A percentile compares a stretch with the other conserved stretches of the same genome.
Conservation (phyloP, 2,329 filamentous ascomycete genomes). For the Aspergillus neotritici region DNA sequence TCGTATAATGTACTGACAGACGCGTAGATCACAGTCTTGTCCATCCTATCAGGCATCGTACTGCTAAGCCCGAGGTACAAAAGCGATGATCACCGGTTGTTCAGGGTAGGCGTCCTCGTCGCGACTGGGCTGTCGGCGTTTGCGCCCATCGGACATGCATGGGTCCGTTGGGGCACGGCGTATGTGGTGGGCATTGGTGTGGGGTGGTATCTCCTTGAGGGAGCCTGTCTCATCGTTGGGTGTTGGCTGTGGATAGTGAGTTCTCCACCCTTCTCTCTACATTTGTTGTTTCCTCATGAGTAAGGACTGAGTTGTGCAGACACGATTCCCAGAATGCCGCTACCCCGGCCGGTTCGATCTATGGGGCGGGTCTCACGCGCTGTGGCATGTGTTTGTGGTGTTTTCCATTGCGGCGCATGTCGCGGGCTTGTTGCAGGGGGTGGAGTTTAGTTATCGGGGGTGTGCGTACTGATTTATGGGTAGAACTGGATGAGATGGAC, state of each 20-base stretch:
- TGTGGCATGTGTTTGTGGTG: conserved; percentile 36
- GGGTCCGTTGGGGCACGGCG: conserved; percentile 20
- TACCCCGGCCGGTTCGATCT: conserved; percentile 31
- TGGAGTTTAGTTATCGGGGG: too few species aligned
- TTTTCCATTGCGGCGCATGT: conserved; percentile 37
- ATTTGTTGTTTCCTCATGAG: too few species aligned
- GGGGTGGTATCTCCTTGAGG: conserved; percentile 31
- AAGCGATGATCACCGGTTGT: conserved; percentile 22
- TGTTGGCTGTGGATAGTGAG: conserved; percentile 20
- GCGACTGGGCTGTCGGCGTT: conserved; percentile 30
- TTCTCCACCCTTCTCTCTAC: too few species aligned
- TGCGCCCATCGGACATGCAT: conserved; percentile 28
- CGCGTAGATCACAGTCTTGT: conserved; percentile 25
- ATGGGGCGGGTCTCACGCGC: conserved; percentile 29
- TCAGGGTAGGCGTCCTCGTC: conserved; percentile 26
- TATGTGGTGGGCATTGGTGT: conserved; percentile 24
- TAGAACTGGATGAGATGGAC: too few species aligned
- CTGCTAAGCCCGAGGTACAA: conserved; percentile 33
- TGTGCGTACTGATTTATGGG: too few species aligned
- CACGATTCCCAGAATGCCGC: conserved; percentile 19
- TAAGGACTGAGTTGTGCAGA: conserved; percentile 8
- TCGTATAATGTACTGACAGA: not conserved
- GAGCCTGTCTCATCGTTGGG: conserved; percentile 25
- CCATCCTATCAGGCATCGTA: conserved; percentile 25
- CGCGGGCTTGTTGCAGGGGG: too few species aligned